Evolutionary conservation across 495 filamentous ascomycete species (phyloP).

Genomic region (Chaetomium tenue): DNA sequence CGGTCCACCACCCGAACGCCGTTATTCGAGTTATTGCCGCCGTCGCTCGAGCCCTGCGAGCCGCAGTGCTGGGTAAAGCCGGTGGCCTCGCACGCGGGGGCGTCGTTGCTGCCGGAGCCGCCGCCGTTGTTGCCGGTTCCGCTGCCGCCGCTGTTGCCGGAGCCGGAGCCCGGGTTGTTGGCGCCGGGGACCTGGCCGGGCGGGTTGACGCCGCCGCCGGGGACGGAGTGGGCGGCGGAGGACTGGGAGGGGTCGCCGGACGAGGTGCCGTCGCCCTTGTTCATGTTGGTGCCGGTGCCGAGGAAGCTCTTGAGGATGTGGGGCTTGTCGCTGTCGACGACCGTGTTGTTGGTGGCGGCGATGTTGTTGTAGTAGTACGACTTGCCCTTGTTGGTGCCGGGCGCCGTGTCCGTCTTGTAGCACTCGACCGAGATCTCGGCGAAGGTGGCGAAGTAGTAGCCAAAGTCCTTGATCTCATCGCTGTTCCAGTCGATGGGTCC

Average conservation of each 20-base stretch:
- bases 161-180: slow-evolving; percentile 21
- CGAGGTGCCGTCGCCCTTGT: slow-evolving; percentile 41
- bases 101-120: slow-evolving; percentile 19
- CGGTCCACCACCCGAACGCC: slow-evolving; percentile 41
- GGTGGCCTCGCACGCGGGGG: slow-evolving; percentile 26
- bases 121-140: slow-evolving; percentile 16
- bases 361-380: slow-evolving; percentile 74
- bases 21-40: slow-evolving; percentile 31
- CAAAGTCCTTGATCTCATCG: slow-evolving; percentile 72
- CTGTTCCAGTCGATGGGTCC: slow-evolving; percentile 85
- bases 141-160: slow-evolving; percentile 6
- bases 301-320: slow-evolving; percentile 78
- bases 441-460: slow-evolving; percentile 87
- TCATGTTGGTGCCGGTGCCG: slow-evolving; percentile 73
- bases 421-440: slow-evolving; percentile 76
- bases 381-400: slow-evolving; percentile 58
- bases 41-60: neutral
- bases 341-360: slow-evolving; percentile 67
- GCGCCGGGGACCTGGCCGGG: slow-evolving; percentile 23
- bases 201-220: slow-evolving; percentile 37
- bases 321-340: slow-evolving; percentile 68
- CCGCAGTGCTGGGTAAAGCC: slow-evolving; percentile 42
- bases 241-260: slow-evolving; percentile 28
- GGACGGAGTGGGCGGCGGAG: slow-evolving; percentile 34
- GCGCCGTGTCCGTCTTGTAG: slow-evolving; percentile 65